Percentiles rank a stretch among this genome's conserved stretches.
These are phyloP conservation scores for Carpinus fangiana DNA, from an alignment of 306 rosid genomes.

Conservation along the genomic window DNA sequence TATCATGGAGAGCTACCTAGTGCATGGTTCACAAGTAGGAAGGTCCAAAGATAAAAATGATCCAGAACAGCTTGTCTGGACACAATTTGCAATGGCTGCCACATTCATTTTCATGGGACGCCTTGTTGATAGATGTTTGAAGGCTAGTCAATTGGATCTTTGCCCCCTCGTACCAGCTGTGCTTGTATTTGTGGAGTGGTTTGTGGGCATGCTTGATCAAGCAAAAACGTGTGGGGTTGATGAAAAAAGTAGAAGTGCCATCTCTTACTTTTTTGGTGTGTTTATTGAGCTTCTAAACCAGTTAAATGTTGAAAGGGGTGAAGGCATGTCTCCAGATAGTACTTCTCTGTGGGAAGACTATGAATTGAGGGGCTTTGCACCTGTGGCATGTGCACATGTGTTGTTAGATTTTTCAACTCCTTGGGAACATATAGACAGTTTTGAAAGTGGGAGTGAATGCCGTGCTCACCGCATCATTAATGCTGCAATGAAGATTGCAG, in stretches of 20 bases:
- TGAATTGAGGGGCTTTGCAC: slow-evolving; percentile 86
- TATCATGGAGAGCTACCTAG: slow-evolving; percentile 43
- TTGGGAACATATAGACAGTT: slow-evolving; percentile 51
- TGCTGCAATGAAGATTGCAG: slow-evolving; percentile 62
- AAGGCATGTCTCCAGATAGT: slow-evolving; percentile 32
- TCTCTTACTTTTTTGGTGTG: slow-evolving; percentile 66
- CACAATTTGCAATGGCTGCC: slow-evolving; percentile 60
- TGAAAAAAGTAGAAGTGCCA: slow-evolving; percentile 49
- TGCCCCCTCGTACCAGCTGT: slow-evolving; percentile 82
- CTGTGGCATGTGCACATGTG: slow-evolving; percentile 50
- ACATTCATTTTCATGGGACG: slow-evolving; percentile 79
- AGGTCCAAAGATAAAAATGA: slow-evolving; percentile 44
- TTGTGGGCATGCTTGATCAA: slow-evolving; percentile 42
- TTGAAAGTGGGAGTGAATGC: slow-evolving; percentile 48
- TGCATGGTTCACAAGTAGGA: slow-evolving; percentile 32
- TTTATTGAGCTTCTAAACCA: slow-evolving; percentile 51
- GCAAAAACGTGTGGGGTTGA: slow-evolving; percentile 42
- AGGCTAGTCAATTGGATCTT: slow-evolving; percentile 38
- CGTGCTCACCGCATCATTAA: slow-evolving; percentile 60
- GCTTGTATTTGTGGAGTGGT: slow-evolving; percentile 85
- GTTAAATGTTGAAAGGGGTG: slow-evolving; percentile 32
- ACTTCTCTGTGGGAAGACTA: slow-evolving; percentile 92
- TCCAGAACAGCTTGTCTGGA: slow-evolving; percentile 31
- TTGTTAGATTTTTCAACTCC: slow-evolving; percentile 59
- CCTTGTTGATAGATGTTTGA: slow-evolving; percentile 65